Percentiles rank a stretch among this genome's conserved stretches.
These are phyloP conservation scores for Candida berthetii DNA, from an alignment of 805 yeast genomes.

Conservation along the genomic window DNA sequence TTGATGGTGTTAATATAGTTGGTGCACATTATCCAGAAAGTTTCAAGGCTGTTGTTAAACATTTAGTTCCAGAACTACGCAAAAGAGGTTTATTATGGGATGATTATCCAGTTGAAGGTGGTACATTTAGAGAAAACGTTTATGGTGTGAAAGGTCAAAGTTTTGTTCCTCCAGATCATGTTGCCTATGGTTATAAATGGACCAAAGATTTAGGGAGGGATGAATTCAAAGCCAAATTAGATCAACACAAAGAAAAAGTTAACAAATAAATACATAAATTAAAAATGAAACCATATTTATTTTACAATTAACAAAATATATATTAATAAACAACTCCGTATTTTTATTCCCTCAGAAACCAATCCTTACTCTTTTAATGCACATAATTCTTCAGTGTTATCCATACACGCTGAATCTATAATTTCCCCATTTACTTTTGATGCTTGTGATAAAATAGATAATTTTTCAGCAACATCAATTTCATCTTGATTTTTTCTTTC, in stretches of 20 bases:
- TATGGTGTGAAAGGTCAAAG: slow-evolving; percentile 3
- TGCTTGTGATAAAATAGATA: too few relatives aligned
- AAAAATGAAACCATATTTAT: too few relatives aligned
- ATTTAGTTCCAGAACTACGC: slow-evolving; percentile 27
- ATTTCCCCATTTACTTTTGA: too few relatives aligned
- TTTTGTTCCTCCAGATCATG: slow-evolving; percentile 2
- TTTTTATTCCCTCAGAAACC: too few relatives aligned
- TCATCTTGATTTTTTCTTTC: neutral
- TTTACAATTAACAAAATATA: too few relatives aligned
- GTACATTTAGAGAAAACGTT: slow-evolving; percentile 4
- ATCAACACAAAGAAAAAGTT: neutral
- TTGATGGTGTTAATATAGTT: slow-evolving; percentile 37
- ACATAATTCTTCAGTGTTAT: too few relatives aligned
- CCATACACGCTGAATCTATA: too few relatives aligned
- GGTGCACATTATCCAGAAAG: slow-evolving; percentile 32
- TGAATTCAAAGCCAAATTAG: neutral
- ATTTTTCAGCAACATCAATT: too few relatives aligned
- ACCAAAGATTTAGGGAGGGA: neutral
- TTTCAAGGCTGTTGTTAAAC: slow-evolving; percentile 31
- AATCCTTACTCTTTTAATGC: too few relatives aligned
- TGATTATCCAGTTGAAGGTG: slow-evolving; percentile 24
- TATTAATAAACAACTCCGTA: too few relatives aligned
- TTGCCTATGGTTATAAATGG: slow-evolving; percentile 3
- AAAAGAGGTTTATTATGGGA: slow-evolving; percentile 28
- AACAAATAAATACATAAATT: neutral